Evolutionary conservation across 108 stramenopile genomes (phyloP).

Genomic region (Nitzschia inconspicua): DNA sequence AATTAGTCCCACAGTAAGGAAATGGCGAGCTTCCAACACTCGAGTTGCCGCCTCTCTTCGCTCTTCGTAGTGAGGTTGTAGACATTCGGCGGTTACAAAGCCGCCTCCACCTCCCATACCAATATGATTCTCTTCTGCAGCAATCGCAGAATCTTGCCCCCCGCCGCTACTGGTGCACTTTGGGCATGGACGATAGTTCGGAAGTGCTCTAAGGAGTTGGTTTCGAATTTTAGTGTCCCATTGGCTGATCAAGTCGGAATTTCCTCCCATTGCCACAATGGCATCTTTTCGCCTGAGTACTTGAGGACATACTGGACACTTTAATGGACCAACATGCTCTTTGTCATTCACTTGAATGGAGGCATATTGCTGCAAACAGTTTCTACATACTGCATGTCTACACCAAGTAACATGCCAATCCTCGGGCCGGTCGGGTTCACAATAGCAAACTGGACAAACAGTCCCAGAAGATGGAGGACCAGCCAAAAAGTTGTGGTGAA

Average conservation of each 20-base stretch:
- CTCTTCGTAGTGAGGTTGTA: constrained; percentile 46
- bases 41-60: constrained; percentile 36
- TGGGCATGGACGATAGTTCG: constrained; percentile 59
- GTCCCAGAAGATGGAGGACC: constrained; percentile 11
- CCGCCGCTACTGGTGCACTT: constrained; percentile 24
- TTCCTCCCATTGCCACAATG: constrained; percentile 37
- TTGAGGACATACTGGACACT: constrained; percentile 62
- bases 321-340: constrained; percentile 56
- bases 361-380: constrained; percentile 54
- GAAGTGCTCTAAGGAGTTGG: constrained; percentile 48
- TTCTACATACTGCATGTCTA: constrained; percentile 54
- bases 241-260: constrained; percentile 12
- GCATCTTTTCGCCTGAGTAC: constrained; percentile 52
- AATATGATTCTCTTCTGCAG: background rate
- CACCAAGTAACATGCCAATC: constrained; percentile 60
- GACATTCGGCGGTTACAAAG: constrained; percentile 61
- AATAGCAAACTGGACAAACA: constrained; percentile 35
- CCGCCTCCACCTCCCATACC: too few species aligned
- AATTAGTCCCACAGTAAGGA: constrained; percentile 22
- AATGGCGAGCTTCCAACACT: constrained; percentile 13
- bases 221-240: constrained; percentile 59
- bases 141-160: background rate
- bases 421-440: constrained; percentile 6
- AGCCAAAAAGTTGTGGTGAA: background rate
- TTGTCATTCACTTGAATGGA: constrained; percentile 46